Conservation (phyloP, 768 basidiomycete species). For the Rhodotorula diobovata region DNA sequence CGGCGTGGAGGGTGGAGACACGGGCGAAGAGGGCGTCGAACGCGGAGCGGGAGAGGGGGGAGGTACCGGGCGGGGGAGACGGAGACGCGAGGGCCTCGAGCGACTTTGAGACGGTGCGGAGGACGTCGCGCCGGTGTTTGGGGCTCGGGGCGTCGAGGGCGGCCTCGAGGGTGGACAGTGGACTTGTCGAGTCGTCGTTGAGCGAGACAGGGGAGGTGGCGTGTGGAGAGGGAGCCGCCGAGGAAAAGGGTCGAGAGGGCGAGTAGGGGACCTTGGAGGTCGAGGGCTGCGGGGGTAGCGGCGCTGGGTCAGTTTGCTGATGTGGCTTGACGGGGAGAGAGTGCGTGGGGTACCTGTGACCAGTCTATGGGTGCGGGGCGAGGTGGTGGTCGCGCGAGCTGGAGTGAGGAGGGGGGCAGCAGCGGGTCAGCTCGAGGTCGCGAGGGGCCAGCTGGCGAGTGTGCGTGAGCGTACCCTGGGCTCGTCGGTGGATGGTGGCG, state of each 20-base stretch:
- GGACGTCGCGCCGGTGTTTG: neutral
- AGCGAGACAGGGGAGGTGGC: too few relatives aligned
- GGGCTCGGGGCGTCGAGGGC: neutral
- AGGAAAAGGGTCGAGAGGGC: neutral
- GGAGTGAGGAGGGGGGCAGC: neutral
- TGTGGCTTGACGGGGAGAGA: neutral
- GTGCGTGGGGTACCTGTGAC: slow-evolving; percentile 11
- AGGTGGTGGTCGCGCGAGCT: neutral
- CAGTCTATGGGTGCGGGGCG: slow-evolving; percentile 3
- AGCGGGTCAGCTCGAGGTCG: neutral
- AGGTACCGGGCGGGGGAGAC: neutral
- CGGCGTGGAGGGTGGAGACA: neutral
- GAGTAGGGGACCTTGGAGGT: slow-evolving; percentile 28
- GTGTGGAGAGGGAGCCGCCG: neutral
- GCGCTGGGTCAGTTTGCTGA: neutral
- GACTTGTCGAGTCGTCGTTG: neutral
- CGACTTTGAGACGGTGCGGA: neutral
- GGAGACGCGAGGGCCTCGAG: neutral
- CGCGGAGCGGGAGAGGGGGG: neutral
- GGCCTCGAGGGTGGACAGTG: neutral
- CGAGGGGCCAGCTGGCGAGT: neutral
- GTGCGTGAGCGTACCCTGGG: neutral
- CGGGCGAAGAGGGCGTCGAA: slow-evolving; percentile 1
- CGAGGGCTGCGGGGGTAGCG: slow-evolving; percentile 1
- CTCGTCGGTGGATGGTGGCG: too few relatives aligned